A percentile compares a stretch with the other conserved stretches of the same genome.
Conservation (phyloP, 768 basidiomycete genomes). For the Mycena galericulata region DNA sequence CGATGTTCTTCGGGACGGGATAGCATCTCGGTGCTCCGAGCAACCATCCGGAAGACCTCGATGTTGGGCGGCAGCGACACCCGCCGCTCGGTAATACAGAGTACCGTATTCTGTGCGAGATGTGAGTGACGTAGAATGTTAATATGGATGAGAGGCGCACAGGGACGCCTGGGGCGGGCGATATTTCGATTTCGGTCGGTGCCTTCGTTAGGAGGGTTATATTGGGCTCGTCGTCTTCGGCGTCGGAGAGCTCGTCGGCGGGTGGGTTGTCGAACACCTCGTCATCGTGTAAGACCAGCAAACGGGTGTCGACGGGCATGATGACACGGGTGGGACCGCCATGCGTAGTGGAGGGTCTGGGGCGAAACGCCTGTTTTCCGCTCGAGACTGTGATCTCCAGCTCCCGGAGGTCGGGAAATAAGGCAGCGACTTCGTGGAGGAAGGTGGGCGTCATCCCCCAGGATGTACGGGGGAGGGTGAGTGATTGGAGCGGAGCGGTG, state of each 20-base stretch:
- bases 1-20: too few relatives aligned
- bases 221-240: not conserved
- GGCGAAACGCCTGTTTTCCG: not conserved
- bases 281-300: not conserved
- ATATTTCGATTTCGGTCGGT: too few relatives aligned
- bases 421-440: not conserved
- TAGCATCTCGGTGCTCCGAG: too few relatives aligned
- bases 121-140: too few relatives aligned
- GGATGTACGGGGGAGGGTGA: not conserved
- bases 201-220: too few relatives aligned
- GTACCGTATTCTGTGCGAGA: too few relatives aligned
- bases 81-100: too few relatives aligned
- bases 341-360: too few relatives aligned
- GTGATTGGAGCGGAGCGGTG: not conserved
- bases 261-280: not conserved
- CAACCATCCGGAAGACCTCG: too few relatives aligned
- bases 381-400: not conserved
- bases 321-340: not conserved
- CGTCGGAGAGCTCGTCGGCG: not conserved
- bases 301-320: not conserved
- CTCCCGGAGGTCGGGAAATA: constrained; percentile 1
- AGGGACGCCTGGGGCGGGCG: too few relatives aligned
- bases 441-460: not conserved
- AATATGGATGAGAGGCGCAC: too few relatives aligned
- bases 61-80: too few relatives aligned